phyloP scores from a whole-genome alignment of 371 early-diverging fungal species.

The Circinella umbellata region DNA sequence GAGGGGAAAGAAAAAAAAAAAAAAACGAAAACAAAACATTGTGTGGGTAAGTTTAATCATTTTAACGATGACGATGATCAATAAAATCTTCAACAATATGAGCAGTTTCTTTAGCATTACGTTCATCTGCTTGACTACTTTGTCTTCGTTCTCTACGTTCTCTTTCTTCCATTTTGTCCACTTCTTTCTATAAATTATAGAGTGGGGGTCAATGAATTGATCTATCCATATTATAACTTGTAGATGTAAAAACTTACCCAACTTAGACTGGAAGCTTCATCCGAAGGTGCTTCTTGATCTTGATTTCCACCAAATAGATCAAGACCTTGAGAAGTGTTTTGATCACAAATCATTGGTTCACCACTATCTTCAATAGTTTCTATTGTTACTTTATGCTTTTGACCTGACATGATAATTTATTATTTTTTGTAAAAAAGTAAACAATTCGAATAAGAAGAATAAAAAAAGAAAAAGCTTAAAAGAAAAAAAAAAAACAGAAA shows the following conservation, averaged over 20 bases:
- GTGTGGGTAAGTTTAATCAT: not conserved
- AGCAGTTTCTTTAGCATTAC: slow-evolving; percentile 17
- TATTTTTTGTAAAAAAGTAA: not conserved
- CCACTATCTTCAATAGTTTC: slow-evolving; percentile 14
- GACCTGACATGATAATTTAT: not conserved
- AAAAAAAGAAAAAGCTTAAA: too few relatives aligned
- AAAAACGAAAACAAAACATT: too few relatives aligned
- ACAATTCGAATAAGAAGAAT: too few relatives aligned
- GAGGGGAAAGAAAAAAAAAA: too few relatives aligned
- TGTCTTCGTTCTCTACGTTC: slow-evolving; percentile 14
- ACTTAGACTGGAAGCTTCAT: not conserved
- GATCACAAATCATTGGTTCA: slow-evolving; percentile 1
- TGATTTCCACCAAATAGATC: not conserved
- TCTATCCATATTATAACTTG: too few relatives aligned
- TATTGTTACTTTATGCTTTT: slow-evolving; percentile 11
- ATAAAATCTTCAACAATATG: slow-evolving; percentile 17
- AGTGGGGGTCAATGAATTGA: too few relatives aligned
- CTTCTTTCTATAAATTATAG: slow-evolving; percentile 1
- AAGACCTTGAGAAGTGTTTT: not conserved
- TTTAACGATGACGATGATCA: not conserved
- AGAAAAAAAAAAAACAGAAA: too few relatives aligned
- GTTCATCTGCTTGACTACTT: not conserved
- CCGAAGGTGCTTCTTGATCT: not conserved
- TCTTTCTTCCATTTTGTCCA: slow-evolving; percentile 15
- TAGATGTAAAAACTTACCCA: slow-evolving; percentile 4